Evolutionary conservation across 2,329 filamentous ascomycete genomes (phyloP), one percentile per base, ranked within the genome.

Genomic region (Mycosphaerella arachidis): DNA sequence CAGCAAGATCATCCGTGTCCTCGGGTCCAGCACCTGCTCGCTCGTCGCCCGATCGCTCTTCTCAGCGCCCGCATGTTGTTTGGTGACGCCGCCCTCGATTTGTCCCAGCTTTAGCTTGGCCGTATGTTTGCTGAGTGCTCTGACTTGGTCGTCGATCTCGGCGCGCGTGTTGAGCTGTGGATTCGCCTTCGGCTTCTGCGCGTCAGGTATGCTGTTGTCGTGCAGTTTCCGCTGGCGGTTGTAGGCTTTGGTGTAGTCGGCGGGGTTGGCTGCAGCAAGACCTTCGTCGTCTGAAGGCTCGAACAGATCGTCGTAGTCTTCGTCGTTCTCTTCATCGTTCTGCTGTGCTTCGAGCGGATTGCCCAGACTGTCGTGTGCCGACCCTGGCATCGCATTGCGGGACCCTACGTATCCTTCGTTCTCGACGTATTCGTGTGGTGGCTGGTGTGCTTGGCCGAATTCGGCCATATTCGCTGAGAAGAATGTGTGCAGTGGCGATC

Each of bases 1-100:
- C 65, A 97, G 81, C 56, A 99, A 80, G 62, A 99, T 92, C 91
- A 97, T 96, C 67, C 92, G 89, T 13, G 94, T 99, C 56, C 92
- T 84, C 64, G 92, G 91, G 76, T 99, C 94, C 62, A 99, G 80
- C 53, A 99, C 94, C 75, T 97, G 91, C 74, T 99, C 94, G 68
- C 86, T 91, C 13, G 94, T 99, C 55, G 94, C 93, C 60, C 94
- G 86, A 74, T 99, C 93, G 57, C 90, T 88, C 75, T 90, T 91
- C 60, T 86, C 85, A 56, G 82, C 81, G 37, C 77, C 78, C 59
- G 82, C 66, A 63, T 72, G 78, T 48, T 77, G 76, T 53, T 81
- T 82, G 6, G 63, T 77, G 31, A 84, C 73, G 0, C 82, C 82
- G 29, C 82, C 78, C 59, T 82, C 79, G 16, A 80, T 70, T 64